Conservation (phyloP, 2,329 filamentous ascomycete species). For the Paecilomyces niveus region DNA sequence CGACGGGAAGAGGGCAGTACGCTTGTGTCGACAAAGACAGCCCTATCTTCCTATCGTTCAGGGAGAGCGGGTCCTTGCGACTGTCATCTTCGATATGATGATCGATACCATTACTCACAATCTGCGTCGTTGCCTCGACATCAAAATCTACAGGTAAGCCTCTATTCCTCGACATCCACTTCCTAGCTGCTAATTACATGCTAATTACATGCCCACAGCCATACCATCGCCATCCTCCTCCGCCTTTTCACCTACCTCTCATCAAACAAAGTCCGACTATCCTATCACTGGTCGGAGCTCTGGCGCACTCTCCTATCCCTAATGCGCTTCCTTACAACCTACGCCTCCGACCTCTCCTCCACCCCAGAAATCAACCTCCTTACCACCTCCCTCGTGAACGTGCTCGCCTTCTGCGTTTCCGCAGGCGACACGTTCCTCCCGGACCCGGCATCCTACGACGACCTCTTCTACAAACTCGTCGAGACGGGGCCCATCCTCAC, state of each 20-base stretch:
- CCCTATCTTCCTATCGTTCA: conserved; percentile 73
- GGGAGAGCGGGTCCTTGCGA: conserved; percentile 65
- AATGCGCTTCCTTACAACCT: conserved; percentile 83
- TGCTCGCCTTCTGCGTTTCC: conserved; percentile 76
- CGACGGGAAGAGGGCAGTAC: conserved; percentile 64
- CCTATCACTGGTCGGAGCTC: conserved; percentile 92
- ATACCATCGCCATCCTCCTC: conserved; percentile 73
- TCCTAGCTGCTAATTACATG: neutral
- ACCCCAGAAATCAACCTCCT: conserved; percentile 65
- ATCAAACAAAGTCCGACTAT: conserved; percentile 69
- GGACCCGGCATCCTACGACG: conserved; percentile 80
- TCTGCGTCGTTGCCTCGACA: conserved; percentile 73
- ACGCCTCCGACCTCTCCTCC: conserved; percentile 67
- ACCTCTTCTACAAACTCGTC: conserved; percentile 96
- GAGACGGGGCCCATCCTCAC: conserved; percentile 77
- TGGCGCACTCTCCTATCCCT: conserved; percentile 85
- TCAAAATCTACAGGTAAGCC: conserved; percentile 65
- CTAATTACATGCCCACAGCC: conserved; percentile 25
- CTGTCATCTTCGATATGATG: conserved; percentile 76
- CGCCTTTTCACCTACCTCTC: conserved; percentile 79
- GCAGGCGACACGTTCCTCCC: conserved; percentile 87
- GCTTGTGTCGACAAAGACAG: conserved; percentile 81
- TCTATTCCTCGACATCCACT: neutral
- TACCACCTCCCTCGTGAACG: conserved; percentile 69
- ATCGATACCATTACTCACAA: conserved; percentile 94